Evolutionary conservation across 2,329 filamentous ascomycete species (phyloP).

Genomic region (Fusarium brevicatenulatum): DNA sequence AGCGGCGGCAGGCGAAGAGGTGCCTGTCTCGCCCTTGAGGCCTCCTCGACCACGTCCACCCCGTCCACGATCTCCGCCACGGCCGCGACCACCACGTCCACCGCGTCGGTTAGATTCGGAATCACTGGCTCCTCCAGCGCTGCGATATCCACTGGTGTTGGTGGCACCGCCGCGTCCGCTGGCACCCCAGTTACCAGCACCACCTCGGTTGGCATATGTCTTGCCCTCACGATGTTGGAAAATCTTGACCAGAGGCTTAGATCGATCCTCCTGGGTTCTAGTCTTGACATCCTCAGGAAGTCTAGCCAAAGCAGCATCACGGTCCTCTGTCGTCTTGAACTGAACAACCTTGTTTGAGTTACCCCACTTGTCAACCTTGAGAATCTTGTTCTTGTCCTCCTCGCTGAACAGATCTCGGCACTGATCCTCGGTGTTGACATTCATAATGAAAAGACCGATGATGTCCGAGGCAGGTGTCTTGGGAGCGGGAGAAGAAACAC

Average conservation of each 20-base stretch:
- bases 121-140: constrained; percentile 80
- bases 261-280: constrained; percentile 75
- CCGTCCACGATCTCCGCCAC: constrained; percentile 67
- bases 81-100: constrained; percentile 66
- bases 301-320: constrained; percentile 79
- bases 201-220: constrained; percentile 67
- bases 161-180: constrained; percentile 69
- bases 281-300: constrained; percentile 82
- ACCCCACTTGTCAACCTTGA: constrained; percentile 81
- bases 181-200: constrained; percentile 74
- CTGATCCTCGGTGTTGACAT: constrained; percentile 84
- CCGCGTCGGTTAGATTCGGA: constrained; percentile 67
- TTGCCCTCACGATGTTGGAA: constrained; percentile 76
- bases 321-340: constrained; percentile 82
- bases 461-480: constrained; percentile 73
- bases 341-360: constrained; percentile 85
- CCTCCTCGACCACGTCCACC: constrained; percentile 67
- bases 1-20: constrained; percentile 63
- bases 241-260: constrained; percentile 83
- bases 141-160: constrained; percentile 80
- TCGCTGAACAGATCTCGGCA: constrained; percentile 83
- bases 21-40: constrained; percentile 67
- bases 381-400: constrained; percentile 84
- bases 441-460: constrained; percentile 90
- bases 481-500: constrained; percentile 65